Base-by-base conservation (phyloP, 2,329 filamentous ascomycete species). In the Beauveria australis region DNA sequence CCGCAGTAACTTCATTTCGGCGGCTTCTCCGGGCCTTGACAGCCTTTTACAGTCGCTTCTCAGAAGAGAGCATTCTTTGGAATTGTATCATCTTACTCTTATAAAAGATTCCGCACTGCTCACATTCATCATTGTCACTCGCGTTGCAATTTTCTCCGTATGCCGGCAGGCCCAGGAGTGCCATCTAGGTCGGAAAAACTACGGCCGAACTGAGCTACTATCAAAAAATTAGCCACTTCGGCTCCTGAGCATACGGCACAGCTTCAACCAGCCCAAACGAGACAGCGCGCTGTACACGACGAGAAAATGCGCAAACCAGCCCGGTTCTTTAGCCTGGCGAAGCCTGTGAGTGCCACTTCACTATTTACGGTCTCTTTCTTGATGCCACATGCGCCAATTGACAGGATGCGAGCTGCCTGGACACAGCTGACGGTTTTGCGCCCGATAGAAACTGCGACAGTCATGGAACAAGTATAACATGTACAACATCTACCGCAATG, bases 391-490 rank as follows among this genome's bases (percentile, higher is more conserved):
- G 12, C 6, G 24, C 40, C 58, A 53, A 53, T 60, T 53, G 41
- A 19, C 22, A 9, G 19, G 40, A 14, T 30, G 14, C n/a, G 6
- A 18, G 19, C 26, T 52, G 28, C 41, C 12, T 16, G n/a, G 30
- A 49, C 33, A 8, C 28, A 7, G 49, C 49, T 60, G n/a, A 53
- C 41, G 4, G 9, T 26, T n/a, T 37, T 43, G 33, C 9, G 30
- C 55, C 19, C n/a, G 54, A 53, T 28, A 97, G 92, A 95, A 91
- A 89, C 74, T 96, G 74, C 89, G 93, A 69, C 90, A 94, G 80
- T 91, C 92, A 79, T 97, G 93, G 94, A 96, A 91, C 81, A 96
- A 96, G 79, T 92, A 91, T 81, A 96, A 96, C 72, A 82, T 99
- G 65, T 99, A 90, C 84, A 97, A 97, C 77, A 78, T 99, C 66